These are phyloP conservation scores for Fistulina hepatica DNA, from an alignment of 1,284 basidiomycete species.

Conservation along the genomic window DNA sequence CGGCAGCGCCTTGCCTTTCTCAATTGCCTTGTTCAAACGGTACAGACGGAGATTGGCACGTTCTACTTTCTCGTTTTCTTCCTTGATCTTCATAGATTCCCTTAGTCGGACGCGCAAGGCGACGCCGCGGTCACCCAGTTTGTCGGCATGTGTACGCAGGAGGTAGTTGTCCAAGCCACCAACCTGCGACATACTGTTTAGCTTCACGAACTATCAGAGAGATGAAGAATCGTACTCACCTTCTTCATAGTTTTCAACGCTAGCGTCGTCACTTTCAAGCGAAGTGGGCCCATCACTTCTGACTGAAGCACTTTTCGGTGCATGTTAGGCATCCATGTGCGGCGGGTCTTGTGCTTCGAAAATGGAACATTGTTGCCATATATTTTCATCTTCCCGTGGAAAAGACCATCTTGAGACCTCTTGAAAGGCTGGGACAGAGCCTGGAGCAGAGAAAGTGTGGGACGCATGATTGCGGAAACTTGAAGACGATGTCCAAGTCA, in stretches of 20 bases:
- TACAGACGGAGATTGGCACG: not conserved
- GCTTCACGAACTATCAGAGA: not conserved
- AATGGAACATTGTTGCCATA: slow-evolving; percentile 88
- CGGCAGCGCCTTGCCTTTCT: not conserved
- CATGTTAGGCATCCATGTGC: slow-evolving; percentile 83
- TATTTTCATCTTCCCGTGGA: slow-evolving; percentile 69
- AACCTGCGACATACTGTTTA: slow-evolving; percentile 29
- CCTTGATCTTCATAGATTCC: slow-evolving; percentile 25
- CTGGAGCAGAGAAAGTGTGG: slow-evolving; percentile 20
- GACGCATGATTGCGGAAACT: slow-evolving; percentile 21
- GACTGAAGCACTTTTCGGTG: slow-evolving; percentile 65
- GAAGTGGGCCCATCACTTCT: slow-evolving; percentile 48
- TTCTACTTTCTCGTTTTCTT: not conserved
- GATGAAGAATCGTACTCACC: slow-evolving; percentile 27
- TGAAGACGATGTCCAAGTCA: too few species aligned
- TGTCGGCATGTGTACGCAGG: slow-evolving; percentile 48
- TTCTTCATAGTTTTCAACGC: slow-evolving; percentile 75
- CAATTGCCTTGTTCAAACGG: not conserved
- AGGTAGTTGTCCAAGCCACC: slow-evolving; percentile 77
- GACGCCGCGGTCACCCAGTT: slow-evolving; percentile 69
- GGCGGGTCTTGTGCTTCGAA: slow-evolving; percentile 84
- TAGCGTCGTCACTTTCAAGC: slow-evolving; percentile 61
- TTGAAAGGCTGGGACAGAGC: slow-evolving; percentile 60
- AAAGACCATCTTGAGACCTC: slow-evolving; percentile 63
- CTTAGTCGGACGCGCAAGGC: slow-evolving; percentile 51